Evolutionary conservation across 805 yeast genomes (phyloP), one percentile per base, ranked within the genome.

Genomic region (Zygotorulaspora sp.): DNA sequence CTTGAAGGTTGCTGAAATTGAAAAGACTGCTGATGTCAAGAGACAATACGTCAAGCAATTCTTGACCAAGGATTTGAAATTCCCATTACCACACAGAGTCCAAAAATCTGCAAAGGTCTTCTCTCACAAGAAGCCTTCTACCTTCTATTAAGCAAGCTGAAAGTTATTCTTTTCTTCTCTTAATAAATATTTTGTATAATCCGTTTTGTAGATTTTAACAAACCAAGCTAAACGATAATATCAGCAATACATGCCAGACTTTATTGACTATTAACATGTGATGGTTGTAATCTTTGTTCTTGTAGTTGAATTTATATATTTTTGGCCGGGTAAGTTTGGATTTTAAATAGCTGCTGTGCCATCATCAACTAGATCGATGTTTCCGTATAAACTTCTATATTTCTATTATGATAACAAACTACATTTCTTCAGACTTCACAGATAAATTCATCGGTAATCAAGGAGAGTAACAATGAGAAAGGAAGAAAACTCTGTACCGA

Each of bases 71-170:
- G 94, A 80, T 75, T 83, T 92, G 76, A 86, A 87, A 76, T 92
- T 92, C 97, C 99, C 99, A 78, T 83, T 92, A 70, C 97, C 99
- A 65, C 99, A 92, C 96, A 90, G 97, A 78, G 79, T 89, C 70
- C 83, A 77, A 74, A 89, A 88, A 78, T 72, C 94, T 67, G 75
- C 79, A 77, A 77, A 81, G 72, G 72, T 87, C 70, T 92, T 75
- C 79, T 77, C 90, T 71, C 75, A 86, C 75, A 81, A 81, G 76
- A 83, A 95, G 74, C 97, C 97, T 71, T 70, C 95, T 64, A 92
- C 99, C 69, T 89, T 80, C 86, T 90, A 90, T 85, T 90, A 89
- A 74, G 68, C 56, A 35, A 41, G 43, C 35, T 32, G 38, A 35
- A 32, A 31, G 34, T 38, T 32, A 18, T 30, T 16, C 30, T 41